Percentiles rank a stretch among this genome's conserved stretches.
phyloP scores from a whole-genome alignment of 2,329 filamentous ascomycete species.

The Sclerotiophoma versabilis region DNA sequence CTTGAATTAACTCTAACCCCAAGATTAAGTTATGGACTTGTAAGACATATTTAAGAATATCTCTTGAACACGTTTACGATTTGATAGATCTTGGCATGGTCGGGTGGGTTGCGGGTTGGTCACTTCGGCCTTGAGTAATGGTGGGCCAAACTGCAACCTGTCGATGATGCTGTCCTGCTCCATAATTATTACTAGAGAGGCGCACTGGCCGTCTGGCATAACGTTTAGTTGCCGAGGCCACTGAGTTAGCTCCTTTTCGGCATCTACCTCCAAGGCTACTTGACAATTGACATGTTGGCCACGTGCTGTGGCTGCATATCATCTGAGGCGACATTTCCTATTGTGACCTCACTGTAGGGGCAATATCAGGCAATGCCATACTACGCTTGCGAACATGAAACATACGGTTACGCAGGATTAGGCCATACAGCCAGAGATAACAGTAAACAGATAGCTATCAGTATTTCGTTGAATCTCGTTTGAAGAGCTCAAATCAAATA shows the following conservation, averaged over 20 bases:
- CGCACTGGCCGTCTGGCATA: not conserved
- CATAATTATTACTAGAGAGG: not conserved
- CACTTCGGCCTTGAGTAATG: not conserved
- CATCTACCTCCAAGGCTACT: not conserved
- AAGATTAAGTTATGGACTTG: not conserved
- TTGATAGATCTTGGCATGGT: too few species aligned
- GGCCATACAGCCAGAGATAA: too few species aligned
- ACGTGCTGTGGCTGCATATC: not conserved
- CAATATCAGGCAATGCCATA: not conserved
- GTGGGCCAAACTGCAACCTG: too few species aligned
- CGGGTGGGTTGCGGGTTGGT: too few species aligned
- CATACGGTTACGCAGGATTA: not conserved
- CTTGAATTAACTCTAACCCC: not conserved
- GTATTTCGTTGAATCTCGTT: too few species aligned
- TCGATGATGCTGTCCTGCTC: too few species aligned
- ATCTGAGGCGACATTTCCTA: not conserved
- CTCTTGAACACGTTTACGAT: too few species aligned
- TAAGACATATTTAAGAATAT: not conserved
- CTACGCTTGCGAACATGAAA: not conserved
- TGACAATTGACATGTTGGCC: slow-evolving; percentile 2
- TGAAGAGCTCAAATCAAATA: too few species aligned
- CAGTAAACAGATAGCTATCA: too few species aligned
- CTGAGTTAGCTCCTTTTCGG: slow-evolving; percentile 1
- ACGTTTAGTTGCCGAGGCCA: not conserved
- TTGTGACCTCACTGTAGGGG: not conserved